Evolutionary conservation across 1,284 basidiomycete genomes (phyloP).

Genomic region (Boletus subluridellus): DNA sequence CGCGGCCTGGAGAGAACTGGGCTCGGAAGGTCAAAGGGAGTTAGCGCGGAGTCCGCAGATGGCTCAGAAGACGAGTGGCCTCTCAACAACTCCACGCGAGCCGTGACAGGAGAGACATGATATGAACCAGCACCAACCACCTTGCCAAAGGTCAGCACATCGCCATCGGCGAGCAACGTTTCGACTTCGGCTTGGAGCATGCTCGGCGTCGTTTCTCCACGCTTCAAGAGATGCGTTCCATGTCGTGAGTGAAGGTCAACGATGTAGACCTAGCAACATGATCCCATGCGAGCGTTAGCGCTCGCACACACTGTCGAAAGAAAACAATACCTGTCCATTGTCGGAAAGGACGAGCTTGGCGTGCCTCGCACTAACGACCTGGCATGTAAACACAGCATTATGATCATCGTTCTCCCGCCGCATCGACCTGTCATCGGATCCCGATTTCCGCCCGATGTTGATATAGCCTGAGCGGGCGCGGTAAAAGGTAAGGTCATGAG

Average conservation of each 20-base stretch:
- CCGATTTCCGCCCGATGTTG: constrained; percentile 35
- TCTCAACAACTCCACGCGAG: constrained; percentile 53
- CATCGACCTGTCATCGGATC: constrained; percentile 36
- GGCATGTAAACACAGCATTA: constrained; percentile 34
- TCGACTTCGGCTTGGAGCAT: constrained; percentile 36
- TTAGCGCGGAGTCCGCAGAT: neutral
- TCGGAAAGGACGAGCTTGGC: constrained; percentile 33
- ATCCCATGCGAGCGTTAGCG: constrained; percentile 9
- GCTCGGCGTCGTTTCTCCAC: constrained; percentile 20
- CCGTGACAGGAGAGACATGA: constrained; percentile 58
- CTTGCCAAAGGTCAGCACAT: constrained; percentile 70
- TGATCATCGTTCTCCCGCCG: constrained; percentile 35
- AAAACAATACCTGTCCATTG: constrained; percentile 28
- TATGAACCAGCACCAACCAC: constrained; percentile 57
- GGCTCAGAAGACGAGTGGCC: constrained; percentile 17
- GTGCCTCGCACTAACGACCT: constrained; percentile 35
- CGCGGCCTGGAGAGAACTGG: constrained; percentile 14
- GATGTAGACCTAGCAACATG: constrained; percentile 28
- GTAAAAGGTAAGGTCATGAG: constrained; percentile 30
- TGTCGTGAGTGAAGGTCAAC: constrained; percentile 35
- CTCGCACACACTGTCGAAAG: neutral
- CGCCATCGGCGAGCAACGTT: constrained; percentile 55
- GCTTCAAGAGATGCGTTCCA: constrained; percentile 27
- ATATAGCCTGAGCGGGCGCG: constrained; percentile 25
- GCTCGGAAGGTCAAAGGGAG: constrained; percentile 11